Base-by-base conservation (phyloP, 306 rosid genomes). In the Vicia villosa region DNA sequence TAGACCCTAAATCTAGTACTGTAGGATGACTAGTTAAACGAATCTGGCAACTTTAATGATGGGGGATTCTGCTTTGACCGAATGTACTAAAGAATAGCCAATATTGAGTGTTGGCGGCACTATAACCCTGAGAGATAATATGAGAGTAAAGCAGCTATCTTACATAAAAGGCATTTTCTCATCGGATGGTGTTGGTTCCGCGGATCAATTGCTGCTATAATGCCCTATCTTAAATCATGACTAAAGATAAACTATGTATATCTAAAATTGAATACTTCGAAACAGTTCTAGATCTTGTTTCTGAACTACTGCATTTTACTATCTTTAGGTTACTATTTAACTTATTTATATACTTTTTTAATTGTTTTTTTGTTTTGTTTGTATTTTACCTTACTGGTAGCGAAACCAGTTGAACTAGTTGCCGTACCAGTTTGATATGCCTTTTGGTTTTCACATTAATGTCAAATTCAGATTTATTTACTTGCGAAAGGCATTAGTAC, bases 51-150 rank as follows among this genome's bases (percentile, higher is more conserved):
- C 46, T 37, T 16, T 62, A 22, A 16, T 40, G 36, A 51, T 73
- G 45, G 16, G 36, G 50, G 41, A 42, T 61, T 36, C 42, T 49
- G 54, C 63, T 49, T 28, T 38, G 65, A 11, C 54, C 43, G 17
- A 15, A 4, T 50, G 63, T 50, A 61, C 41, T 21, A 19, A 45
- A 20, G 49, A 72, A 30, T 8, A 14, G 61, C 11, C 5, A 20
- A 46, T 37, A 19, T 72, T 72, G 16, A 46, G 16, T 54, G 74
- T 10, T 72, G 24, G 51, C 68, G 8, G 38, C 34, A 72, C 76
- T 14, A 72, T 49, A 68, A 52, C 38, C 45, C 43, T 17, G 58
- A 50, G 20, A 50, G 56, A 8, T 50, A 13, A 51, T 51, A 11
- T 12, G 63, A 68, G 26, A 7, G 50, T 36, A 16, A 68, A 37